A percentile compares a stretch with the other conserved stretches of the same genome.
Evolutionary conservation across 345 rosid genomes (phyloP).

Genomic region (Citrus australasica): DNA sequence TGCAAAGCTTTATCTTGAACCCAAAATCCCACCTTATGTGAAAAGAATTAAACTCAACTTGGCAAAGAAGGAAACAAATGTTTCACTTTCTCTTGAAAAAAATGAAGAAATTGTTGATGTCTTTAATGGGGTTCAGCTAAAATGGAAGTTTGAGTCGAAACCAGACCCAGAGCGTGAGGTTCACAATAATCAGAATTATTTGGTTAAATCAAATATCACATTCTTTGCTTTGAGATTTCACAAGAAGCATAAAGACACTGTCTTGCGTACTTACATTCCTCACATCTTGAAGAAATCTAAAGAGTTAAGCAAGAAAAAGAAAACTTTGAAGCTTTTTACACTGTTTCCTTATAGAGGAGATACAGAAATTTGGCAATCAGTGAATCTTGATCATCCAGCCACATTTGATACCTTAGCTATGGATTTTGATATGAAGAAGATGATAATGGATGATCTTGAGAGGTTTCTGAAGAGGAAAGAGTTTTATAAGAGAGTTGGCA

Average conservation of each 20-base stretch:
- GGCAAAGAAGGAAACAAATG: not conserved
- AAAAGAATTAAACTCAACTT: not conserved
- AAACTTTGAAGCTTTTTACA: conserved; percentile 24
- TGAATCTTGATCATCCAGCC: not conserved
- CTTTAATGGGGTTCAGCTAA: conserved; percentile 20
- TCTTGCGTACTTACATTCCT: conserved; percentile 19
- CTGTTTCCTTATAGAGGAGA: conserved; percentile 15
- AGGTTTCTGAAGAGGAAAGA: not conserved
- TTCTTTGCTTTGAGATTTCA: conserved; percentile 28
- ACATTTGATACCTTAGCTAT: not conserved
- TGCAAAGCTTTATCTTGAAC: conserved; percentile 34
- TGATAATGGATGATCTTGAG: not conserved
- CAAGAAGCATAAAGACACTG: conserved; percentile 29
- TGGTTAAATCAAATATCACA: not conserved
- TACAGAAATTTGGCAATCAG: not conserved
- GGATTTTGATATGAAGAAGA: not conserved
- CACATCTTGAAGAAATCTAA: conserved; percentile 17
- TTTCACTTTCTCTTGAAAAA: conserved; percentile 17
- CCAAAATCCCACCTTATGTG: conserved; percentile 7
- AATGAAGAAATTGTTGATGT: conserved; percentile 14
- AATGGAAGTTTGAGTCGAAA: conserved; percentile 20
- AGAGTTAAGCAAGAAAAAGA: conserved; percentile 19
- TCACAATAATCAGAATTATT: too few species aligned
- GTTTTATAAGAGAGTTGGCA: conserved; percentile 13
- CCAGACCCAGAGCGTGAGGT: not conserved